Conservation (phyloP, 2,329 filamentous ascomycete genomes). For the Xylariales sp. region DNA sequence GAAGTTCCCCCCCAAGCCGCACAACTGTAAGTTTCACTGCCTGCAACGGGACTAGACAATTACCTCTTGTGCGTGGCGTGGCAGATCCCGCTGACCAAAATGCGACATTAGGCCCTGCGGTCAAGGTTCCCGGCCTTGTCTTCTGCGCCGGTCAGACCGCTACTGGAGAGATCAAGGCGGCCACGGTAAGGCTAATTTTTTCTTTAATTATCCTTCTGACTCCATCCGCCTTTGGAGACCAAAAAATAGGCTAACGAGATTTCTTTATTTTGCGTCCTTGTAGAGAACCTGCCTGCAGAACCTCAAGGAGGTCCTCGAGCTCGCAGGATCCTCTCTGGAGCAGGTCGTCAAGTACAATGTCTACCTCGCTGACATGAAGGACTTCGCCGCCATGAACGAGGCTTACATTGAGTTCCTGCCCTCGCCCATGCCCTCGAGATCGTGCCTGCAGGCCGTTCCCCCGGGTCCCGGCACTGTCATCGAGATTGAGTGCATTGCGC, state of each 20-base stretch:
- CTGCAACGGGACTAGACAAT: too few relatives aligned
- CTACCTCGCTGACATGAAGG: constrained; percentile 22
- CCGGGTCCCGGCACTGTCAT: constrained; percentile 35
- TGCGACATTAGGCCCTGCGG: constrained; percentile 29
- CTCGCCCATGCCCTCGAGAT: constrained; percentile 35
- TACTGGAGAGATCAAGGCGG: constrained; percentile 42
- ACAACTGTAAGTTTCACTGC: constrained; percentile 32
- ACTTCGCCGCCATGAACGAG: constrained; percentile 27
- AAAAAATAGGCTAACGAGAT: too few relatives aligned
- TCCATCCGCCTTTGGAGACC: background rate
- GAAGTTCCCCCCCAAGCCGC: constrained; percentile 41
- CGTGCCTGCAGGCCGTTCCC: constrained; percentile 33
- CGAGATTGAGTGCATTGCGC: constrained; percentile 39
- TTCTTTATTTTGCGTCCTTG: too few relatives aligned
- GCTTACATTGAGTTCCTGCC: constrained; percentile 32
- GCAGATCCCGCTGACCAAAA: too few relatives aligned
- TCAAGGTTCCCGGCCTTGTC: constrained; percentile 39
- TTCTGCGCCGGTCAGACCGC: constrained; percentile 44
- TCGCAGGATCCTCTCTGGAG: constrained; percentile 19
- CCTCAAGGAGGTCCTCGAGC: constrained; percentile 22
- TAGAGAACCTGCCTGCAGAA: constrained; percentile 10
- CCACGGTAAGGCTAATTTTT: constrained; percentile 28
- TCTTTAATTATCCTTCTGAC: constrained; percentile 7
- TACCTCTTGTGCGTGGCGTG: too few relatives aligned
- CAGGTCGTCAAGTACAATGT: constrained; percentile 25